phyloP scores from a whole-genome alignment of 2,329 filamentous ascomycete genomes.

The Gnomoniopsis smithogilvyi region DNA sequence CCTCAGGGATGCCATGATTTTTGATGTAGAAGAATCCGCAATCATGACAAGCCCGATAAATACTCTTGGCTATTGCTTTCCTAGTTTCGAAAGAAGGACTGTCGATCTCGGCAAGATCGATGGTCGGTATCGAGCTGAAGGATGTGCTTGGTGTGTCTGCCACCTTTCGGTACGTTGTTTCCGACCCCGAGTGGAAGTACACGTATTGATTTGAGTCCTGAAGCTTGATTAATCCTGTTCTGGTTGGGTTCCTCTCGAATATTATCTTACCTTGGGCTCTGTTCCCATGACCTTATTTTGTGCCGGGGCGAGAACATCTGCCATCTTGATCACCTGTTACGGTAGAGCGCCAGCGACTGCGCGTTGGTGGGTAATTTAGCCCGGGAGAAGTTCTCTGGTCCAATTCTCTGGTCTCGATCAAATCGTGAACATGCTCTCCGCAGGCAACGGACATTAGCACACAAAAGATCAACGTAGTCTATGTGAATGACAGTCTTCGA shows the following conservation, averaged over 20 bases:
- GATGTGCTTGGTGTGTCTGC: slow-evolving; percentile 22
- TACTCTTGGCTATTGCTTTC: slow-evolving; percentile 23
- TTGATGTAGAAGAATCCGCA: slow-evolving; percentile 30
- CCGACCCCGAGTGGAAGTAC: slow-evolving; percentile 30
- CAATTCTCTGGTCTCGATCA: too few species aligned
- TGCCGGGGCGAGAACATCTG: background rate
- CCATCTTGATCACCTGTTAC: background rate
- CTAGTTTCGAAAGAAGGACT: slow-evolving; percentile 21
- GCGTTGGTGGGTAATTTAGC: too few species aligned
- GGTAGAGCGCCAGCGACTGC: too few species aligned
- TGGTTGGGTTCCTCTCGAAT: background rate
- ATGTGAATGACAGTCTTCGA: too few species aligned
- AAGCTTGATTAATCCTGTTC: background rate
- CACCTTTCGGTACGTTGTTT: slow-evolving; percentile 28
- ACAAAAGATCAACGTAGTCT: too few species aligned
- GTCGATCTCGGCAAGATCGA: slow-evolving; percentile 27
- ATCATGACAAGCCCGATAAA: slow-evolving; percentile 24
- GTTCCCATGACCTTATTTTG: background rate
- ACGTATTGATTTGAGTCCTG: slow-evolving; percentile 24
- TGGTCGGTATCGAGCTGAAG: slow-evolving; percentile 30
- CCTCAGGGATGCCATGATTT: slow-evolving; percentile 28
- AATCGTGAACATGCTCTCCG: too few species aligned
- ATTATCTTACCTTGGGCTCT: background rate
- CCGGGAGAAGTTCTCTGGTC: too few species aligned
- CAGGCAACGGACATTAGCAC: too few species aligned